phyloP scores from a whole-genome alignment of 352 stramenopile genomes.

The Pythium dissotocum region DNA sequence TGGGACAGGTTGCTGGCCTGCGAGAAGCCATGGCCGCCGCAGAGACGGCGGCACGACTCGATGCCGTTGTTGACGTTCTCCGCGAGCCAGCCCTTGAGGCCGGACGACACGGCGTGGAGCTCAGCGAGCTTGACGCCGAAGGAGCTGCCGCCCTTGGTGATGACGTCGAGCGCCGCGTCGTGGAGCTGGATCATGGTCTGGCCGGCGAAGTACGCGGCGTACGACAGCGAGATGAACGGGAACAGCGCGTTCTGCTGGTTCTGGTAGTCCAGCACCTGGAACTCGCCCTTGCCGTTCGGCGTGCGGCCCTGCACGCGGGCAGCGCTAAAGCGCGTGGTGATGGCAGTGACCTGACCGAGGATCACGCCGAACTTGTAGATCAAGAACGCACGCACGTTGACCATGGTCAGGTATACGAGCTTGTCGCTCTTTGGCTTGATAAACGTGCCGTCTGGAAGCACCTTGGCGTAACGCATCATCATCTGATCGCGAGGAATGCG shows the following conservation, averaged over 20 bases:
- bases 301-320: constrained; percentile 46
- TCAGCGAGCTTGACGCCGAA: constrained; percentile 47
- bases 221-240: constrained; percentile 46
- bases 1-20: constrained; percentile 32
- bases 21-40: constrained; percentile 30
- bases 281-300: constrained; percentile 43
- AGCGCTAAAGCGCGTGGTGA: constrained; percentile 58
- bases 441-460: constrained; percentile 59
- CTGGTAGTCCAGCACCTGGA: constrained; percentile 62
- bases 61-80: constrained; percentile 45
- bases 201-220: constrained; percentile 41
- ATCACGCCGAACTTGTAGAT: constrained; percentile 26
- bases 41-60: constrained; percentile 48
- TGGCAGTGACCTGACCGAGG: constrained; percentile 37
- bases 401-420: constrained; percentile 65
- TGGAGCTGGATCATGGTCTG: constrained; percentile 34
- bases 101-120: constrained; percentile 55
- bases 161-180: constrained; percentile 33
- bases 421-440: constrained; percentile 66
- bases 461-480: constrained; percentile 48
- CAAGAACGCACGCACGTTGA: constrained; percentile 36
- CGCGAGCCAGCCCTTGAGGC: constrained; percentile 54
- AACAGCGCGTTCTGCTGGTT: constrained; percentile 57
- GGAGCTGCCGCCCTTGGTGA: constrained; percentile 32
- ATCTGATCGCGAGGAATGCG: neutral